Base-by-base conservation (phyloP, 176 grass and related monocot genomes). In the Aechmea fasciata region DNA sequence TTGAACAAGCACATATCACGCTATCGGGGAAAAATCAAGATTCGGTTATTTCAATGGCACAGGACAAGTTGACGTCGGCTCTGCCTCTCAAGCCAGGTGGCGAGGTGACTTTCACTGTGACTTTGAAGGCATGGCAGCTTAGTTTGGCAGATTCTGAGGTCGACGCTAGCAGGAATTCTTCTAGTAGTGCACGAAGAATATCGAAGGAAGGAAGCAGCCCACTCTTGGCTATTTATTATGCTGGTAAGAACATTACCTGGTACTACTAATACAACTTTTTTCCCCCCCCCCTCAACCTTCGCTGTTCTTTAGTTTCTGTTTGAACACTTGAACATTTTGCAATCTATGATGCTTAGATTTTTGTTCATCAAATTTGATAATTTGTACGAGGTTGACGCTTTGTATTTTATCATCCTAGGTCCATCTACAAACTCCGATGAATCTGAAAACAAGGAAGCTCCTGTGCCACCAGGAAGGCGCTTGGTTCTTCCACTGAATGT, bases 71-170 rank as follows among this genome's bases (percentile, higher is more conserved):
- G 79, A 77, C 69, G 74, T 87, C 95, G 70, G 75, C 85, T 47
- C 80, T 99, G 69, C 95, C 95, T 83, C 80, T 99, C 62, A 94
- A 99, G 80, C 87, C 95, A 41, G 95, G 95, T 75, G 90, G 90
- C 59, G 90, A 90, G 81, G 90, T 99, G 55, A 90, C 87, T 64
- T 87, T 99, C 82, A 74, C 78, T 26, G 90, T 99, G 70, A 88
- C 87, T 81, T 65, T 99, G 51, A 99, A 84, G 86, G 95, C 87
- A 63, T 99, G 95, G 90, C 95, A 99, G 72, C 77, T 99, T 77
- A 87, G 82, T 52, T 75, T 80, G 24, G 57, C 77, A 64, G 95
- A 99, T 83, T 83, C 83, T 12, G 95, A 99, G 67, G 69, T 69
- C 83, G 95, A 94, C 84, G 80, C 82, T 13, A 80, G 55, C 74